phyloP scores from a whole-genome alignment of 1,139 yeast genomes.

The Yamadazyma kanchanaburiensis region DNA sequence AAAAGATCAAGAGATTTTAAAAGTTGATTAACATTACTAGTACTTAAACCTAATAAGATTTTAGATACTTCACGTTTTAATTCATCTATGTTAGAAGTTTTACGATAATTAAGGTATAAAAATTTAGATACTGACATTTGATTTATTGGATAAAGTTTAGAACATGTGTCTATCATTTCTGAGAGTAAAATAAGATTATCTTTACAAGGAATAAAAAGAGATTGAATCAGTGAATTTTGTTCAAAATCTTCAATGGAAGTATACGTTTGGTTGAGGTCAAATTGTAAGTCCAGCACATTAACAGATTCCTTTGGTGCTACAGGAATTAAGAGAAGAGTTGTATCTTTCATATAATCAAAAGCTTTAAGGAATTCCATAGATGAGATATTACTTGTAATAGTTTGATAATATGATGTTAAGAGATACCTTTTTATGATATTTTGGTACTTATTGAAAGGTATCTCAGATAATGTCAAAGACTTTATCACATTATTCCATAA shows the following conservation, averaged over 20 bases:
- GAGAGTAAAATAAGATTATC: slow-evolving; percentile 19
- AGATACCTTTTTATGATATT: slow-evolving; percentile 19
- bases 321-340: slow-evolving; percentile 15
- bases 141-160: slow-evolving; percentile 39
- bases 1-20: slow-evolving; percentile 22
- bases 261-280: too few relatives aligned
- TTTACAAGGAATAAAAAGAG: slow-evolving; percentile 20
- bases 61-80: slow-evolving; percentile 23
- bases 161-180: slow-evolving; percentile 35
- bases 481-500: slow-evolving; percentile 24
- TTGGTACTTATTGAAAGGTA: slow-evolving; percentile 12
- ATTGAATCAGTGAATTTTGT: slow-evolving; percentile 4
- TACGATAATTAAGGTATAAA: slow-evolving; percentile 26
- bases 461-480: slow-evolving; percentile 14
- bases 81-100: slow-evolving; percentile 15
- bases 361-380: slow-evolving; percentile 28
- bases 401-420: slow-evolving; percentile 25
- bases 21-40: slow-evolving; percentile 29
- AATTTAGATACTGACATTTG: slow-evolving; percentile 37
- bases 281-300: too few relatives aligned
- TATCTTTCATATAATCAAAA: slow-evolving; percentile 27
- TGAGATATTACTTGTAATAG: slow-evolving; percentile 16
- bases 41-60: slow-evolving; percentile 29
- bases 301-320: slow-evolving; percentile 6
- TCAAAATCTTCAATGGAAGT: slow-evolving; percentile 9